These are phyloP conservation scores for Cucurbitaria berberidis DNA, from an alignment of 2,329 filamentous ascomycete genomes.

Conservation along the genomic window DNA sequence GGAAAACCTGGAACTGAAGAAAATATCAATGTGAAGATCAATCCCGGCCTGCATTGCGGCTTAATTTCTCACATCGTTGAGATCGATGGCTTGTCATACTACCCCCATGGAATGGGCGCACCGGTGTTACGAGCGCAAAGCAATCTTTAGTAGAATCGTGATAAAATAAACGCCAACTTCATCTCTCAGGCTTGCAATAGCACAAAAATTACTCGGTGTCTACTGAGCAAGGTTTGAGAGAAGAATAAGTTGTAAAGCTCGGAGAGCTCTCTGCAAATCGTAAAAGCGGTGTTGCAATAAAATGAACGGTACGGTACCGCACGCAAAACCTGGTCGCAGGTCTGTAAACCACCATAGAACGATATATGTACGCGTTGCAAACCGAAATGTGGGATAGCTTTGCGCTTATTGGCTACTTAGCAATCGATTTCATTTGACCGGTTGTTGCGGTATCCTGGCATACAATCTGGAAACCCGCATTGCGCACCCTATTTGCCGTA, in stretches of 20 bases:
- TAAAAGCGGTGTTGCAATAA: no score
- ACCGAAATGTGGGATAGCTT: not conserved
- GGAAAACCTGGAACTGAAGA: not conserved
- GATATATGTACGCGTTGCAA: not conserved
- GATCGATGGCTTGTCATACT: not conserved
- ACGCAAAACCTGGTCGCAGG: no score
- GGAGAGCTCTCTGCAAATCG: no score
- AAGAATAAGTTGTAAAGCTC: no score
- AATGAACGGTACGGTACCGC: no score
- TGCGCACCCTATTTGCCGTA: slow-evolving; percentile 2
- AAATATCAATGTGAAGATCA: not conserved
- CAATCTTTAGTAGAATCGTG: not conserved
- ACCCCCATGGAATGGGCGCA: not conserved
- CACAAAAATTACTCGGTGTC: not conserved
- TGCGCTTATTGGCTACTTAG: not conserved
- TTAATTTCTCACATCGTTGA: not conserved
- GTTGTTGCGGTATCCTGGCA: slow-evolving; percentile 6
- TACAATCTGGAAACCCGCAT: slow-evolving; percentile 6
- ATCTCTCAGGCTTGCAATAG: not conserved
- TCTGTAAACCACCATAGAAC: no score
- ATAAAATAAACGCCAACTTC: not conserved
- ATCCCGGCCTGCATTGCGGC: not conserved
- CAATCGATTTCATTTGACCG: slow-evolving; percentile 2
- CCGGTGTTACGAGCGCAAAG: not conserved
- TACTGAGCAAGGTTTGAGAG: no score